Evolutionary conservation across 305 asterid species (phyloP), one percentile per base, ranked within the genome.

Genomic region (Fraxinus latifolia): DNA sequence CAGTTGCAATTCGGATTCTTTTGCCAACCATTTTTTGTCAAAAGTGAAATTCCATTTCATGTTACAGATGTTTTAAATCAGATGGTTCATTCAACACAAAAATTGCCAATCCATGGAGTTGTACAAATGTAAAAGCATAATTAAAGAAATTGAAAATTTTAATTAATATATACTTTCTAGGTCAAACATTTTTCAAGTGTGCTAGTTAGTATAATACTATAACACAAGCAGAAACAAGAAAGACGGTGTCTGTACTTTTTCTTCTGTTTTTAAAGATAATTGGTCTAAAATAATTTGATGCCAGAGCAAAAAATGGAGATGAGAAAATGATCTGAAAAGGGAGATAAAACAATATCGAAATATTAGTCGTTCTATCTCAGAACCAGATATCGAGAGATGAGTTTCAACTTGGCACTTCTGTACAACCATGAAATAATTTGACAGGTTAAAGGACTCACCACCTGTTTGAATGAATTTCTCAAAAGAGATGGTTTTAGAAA

Each of bases 51-150:
- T 78, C 7, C n/a, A 32, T 44, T 78, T 47, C 70, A 12, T 32
- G 68, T 47, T 62, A 62, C 81, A 84, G 3, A 31, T 19, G 76
- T 68, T 53, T 44, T 27, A 55, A 65, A 80, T 75, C 80, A 83
- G 75, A 42, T 53, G 50, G 42, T 31, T 58, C 37, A 67, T 37
- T 23, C 67, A 25, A 34, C 11, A 5, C 11, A 68, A 68, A 27
- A 68, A 31, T 14, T 68, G 75, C 23, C 23, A 31, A 68, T 31
- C 75, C 21, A 31, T 4, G 34, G 17, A 68, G 68, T 58, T 58
- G 29, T 58, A 58, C 70, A 58, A 19, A 7, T 58, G 70, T 58
- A 58, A 58, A 58, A 60, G 71, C 31, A 60, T 23, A 7, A 60
- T 60, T 17, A 60, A 19, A 60, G 31, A 60, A 23, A 23, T 60